Base-by-base conservation (phyloP, 164 flowering plant species). In the Chloranthus sessilifolius region DNA sequence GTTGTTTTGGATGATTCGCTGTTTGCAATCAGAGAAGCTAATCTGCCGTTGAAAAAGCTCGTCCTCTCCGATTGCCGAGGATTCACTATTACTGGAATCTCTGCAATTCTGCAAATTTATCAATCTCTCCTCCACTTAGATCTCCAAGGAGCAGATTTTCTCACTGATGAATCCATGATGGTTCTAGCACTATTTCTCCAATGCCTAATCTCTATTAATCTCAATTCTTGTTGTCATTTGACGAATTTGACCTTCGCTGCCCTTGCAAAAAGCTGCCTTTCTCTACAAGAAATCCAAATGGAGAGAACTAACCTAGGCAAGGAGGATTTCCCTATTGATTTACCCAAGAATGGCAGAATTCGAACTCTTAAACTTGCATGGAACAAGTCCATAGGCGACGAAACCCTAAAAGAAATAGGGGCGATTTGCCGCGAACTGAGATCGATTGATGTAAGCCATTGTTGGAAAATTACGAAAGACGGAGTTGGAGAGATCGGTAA, bases 1-100 rank as follows among this genome's bases (percentile, higher is more conserved):
- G 49, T 24, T 11, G 38, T 80, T 3, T 71, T 80, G 0, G 79
- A 84, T 58, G 69, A 66, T 2, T 48, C 74, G 43, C 70, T 84
- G n/a, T 23, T n/a, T 31, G 58, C 56, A 1, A 21, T 79, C 25
- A 74, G 37, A 2, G 53, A 69, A 16, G 74, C 80, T 1, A 11
- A 44, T 45, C 50, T 77, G 14, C 78, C 80, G 0, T 49, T 84
- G 54, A 67, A 52, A 53, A 69, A 58, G 58, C 56, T 80, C 24
- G 24, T 25, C 9, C 29, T 82, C 4, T 39, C 49, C 19, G 34
- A 26, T 29, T 80, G 84, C 53, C 31, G 10, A 30, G 54, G 60
- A 15, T 69, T 65, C 58, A 70, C 78, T 0, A 56, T 59, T 17
- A 26, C 1, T 48, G 85, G 81, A 16, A 50, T 81, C n/a, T 60